Base-by-base conservation (phyloP, 2,329 filamentous ascomycete genomes). In the Emergomyces pasteurianus region DNA sequence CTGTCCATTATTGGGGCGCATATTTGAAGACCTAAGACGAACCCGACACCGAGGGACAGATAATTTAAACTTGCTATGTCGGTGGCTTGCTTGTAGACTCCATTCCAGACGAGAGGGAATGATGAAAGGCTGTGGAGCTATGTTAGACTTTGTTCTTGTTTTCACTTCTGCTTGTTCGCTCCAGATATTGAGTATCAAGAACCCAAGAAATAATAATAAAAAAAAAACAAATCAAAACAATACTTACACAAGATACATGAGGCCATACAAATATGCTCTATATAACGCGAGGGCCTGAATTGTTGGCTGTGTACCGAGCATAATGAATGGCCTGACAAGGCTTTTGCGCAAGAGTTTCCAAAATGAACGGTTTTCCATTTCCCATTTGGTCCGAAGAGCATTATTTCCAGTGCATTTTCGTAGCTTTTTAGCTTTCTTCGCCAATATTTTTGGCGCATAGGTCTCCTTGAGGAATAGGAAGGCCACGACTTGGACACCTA, bases 11-110 rank as follows among this genome's bases (percentile, higher is more conserved):
- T 21, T 0, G 68, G 68, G 0, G 74, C 77, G 6, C 74, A 72
- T 1, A 82, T 65, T 62, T 83, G 79, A 0, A 78, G 75, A 8
- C 80, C 84, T 0, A 81, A 69, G 60, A 85, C 77, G 71, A 87
- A 86, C 1, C 86, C 86, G 0, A 86, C 47, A 0, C 82, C 83
- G 23, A 84, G 79, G 10, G 85, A 81, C 47, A 87, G 78, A 71
- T 86, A 87, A 70, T 87, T 85, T 0, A 88, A 70, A 0, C 83
- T 83, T n/a, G 81, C 83, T 34, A 83, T 82, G 58, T 82, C 80
- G 10, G 80, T 75, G 0, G 79, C 78, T 66, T 86, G 77, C 59
- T 77, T 67, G 66, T 89, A 89, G 16, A 76, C 71, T 0, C 68
- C 64, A 58, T 69, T 58, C 83, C 83, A 88, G 0, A 89, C 74